phyloP scores from a whole-genome alignment of 2,329 filamentous ascomycete species.

The Alternaria triticimaculans region DNA sequence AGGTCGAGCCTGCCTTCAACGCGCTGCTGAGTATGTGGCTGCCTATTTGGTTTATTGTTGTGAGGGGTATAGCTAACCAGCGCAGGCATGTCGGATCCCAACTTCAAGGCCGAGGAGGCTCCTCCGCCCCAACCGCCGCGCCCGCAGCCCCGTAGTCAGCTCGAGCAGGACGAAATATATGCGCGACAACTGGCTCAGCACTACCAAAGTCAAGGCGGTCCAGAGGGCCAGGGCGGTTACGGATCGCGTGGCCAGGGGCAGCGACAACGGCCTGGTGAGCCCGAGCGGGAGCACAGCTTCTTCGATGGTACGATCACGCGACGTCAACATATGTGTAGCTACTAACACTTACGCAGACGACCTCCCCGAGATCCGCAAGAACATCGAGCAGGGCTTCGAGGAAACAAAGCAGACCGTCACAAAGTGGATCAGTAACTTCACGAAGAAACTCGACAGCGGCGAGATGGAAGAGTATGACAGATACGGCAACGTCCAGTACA shows the following conservation, averaged over 20 bases:
- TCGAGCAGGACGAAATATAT: conserved; percentile 90
- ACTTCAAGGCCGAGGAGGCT: conserved; percentile 56
- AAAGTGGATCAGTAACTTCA: conserved; percentile 87
- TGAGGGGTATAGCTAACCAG: conserved; percentile 17
- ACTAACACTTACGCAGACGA: conserved; percentile 68
- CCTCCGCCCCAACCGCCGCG: conserved; percentile 84
- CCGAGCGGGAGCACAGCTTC: conserved; percentile 80
- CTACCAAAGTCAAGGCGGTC: conserved; percentile 64
- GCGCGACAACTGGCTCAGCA: conserved; percentile 92
- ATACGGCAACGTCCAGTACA: conserved; percentile 53
- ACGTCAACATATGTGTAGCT: neutral
- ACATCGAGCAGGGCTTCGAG: conserved; percentile 89
- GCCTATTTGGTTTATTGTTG: neutral
- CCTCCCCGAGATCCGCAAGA: conserved; percentile 89
- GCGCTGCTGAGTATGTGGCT: conserved; percentile 75
- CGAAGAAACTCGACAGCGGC: conserved; percentile 86
- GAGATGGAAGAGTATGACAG: conserved; percentile 71
- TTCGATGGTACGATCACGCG: conserved; percentile 67
- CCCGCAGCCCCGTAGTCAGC: conserved; percentile 75
- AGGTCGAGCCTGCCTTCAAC: conserved; percentile 93
- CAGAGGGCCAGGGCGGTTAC: conserved; percentile 29
- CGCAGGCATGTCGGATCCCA: conserved; percentile 61
- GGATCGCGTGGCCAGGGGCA: conserved; percentile 43
- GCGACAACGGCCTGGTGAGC: conserved; percentile 62
- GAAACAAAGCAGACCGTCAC: conserved; percentile 95